Evolutionary conservation across 2,329 filamentous ascomycete genomes (phyloP).

Genomic region (Penicillium hordei): DNA sequence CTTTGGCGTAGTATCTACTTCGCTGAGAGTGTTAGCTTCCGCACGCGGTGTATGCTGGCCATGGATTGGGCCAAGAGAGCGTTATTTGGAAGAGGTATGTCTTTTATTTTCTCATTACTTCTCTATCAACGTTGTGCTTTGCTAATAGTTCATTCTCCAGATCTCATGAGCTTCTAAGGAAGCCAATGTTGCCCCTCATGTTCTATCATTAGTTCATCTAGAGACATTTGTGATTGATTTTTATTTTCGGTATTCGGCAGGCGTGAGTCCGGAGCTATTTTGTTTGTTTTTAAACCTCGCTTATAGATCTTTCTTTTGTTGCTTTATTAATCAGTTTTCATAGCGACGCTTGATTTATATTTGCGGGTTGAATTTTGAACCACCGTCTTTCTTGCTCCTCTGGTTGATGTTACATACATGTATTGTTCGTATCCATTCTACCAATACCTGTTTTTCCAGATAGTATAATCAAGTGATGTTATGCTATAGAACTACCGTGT

Average conservation of each 20-base stretch:
- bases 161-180: constrained; percentile 55
- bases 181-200: background rate
- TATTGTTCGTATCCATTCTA: background rate
- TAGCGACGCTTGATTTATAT: constrained; percentile 2
- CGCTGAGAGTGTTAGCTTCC: constrained; percentile 90
- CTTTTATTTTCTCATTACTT: background rate
- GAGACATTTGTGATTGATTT: background rate
- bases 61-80: constrained; percentile 99
- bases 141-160: constrained; percentile 31
- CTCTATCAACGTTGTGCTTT: background rate
- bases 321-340: background rate
- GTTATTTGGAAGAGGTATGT: constrained; percentile 88
- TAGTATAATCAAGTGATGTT: background rate
- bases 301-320: background rate
- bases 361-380: background rate
- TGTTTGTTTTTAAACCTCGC: background rate
- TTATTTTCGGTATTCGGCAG: background rate
- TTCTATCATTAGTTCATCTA: background rate
- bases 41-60: constrained; percentile 82
- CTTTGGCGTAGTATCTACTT: constrained; percentile 97
- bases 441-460: background rate
- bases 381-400: background rate
- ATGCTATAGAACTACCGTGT: too few species aligned
- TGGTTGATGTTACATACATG: background rate
- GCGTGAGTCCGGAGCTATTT: background rate